Evolutionary conservation across 176 grass and related monocot genomes (phyloP).

Genomic region (Typha latifolia): DNA sequence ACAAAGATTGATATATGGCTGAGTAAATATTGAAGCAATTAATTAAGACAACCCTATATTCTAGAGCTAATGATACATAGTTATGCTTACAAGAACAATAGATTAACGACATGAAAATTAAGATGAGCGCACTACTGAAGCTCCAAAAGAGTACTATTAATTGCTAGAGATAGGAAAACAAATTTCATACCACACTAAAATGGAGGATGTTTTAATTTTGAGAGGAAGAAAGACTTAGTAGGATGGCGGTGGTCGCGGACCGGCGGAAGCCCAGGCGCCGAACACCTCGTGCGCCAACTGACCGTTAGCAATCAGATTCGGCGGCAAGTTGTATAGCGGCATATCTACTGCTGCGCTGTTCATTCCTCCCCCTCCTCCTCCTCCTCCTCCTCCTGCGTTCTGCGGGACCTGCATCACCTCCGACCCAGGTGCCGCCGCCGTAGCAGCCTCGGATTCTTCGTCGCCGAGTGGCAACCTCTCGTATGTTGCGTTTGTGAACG

Average conservation of each 20-base stretch:
- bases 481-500: conserved; percentile 81
- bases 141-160: too few relatives aligned
- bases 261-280: conserved; percentile 56
- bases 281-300: conserved; percentile 57
- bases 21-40: background rate
- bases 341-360: conserved; percentile 21
- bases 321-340: conserved; percentile 43
- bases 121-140: background rate
- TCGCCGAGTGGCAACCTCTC: conserved; percentile 74
- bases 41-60: background rate
- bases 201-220: too few relatives aligned
- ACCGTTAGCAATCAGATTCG: conserved; percentile 21
- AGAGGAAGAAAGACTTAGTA: background rate
- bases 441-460: conserved; percentile 26
- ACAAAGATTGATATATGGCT: background rate
- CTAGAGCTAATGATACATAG: background rate
- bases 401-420: conserved; percentile 11
- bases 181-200: too few relatives aligned
- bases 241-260: conserved; percentile 22
- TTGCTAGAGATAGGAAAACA: too few relatives aligned
- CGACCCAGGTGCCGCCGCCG: conserved; percentile 19
- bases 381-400: conserved; percentile 17
- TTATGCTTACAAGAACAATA: background rate
- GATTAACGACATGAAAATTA: background rate
- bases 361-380: conserved; percentile 38